Evolutionary conservation across 2,329 filamentous ascomycete species (phyloP).

Genomic region (Cladosporium sp.): DNA sequence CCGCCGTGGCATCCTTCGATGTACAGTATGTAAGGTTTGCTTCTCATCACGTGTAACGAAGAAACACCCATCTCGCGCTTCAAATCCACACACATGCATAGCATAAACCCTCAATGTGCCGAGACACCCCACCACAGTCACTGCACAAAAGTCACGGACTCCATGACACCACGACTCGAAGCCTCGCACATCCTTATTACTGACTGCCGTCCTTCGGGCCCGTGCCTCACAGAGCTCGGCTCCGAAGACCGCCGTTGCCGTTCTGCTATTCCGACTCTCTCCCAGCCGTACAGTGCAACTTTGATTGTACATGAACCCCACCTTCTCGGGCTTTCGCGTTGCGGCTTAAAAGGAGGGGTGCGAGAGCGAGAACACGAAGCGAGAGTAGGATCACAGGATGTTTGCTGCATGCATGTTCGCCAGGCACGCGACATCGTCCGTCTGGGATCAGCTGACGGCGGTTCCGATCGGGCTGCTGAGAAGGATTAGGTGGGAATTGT

Average conservation of each 20-base stretch:
- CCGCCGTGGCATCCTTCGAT: not conserved
- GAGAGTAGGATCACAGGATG: no score
- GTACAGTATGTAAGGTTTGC: not conserved
- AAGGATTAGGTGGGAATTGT: not conserved
- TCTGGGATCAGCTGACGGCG: not conserved
- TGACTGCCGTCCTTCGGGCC: not conserved
- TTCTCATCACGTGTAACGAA: not conserved
- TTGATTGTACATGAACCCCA: not conserved
- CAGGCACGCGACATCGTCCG: not conserved
- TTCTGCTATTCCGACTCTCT: not conserved
- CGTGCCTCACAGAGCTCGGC: constrained; percentile 4
- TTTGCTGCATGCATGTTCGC: not conserved
- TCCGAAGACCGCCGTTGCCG: constrained; percentile 2
- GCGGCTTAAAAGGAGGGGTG: not conserved
- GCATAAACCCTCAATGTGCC: not conserved
- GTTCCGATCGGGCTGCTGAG: not conserved
- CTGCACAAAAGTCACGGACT: not conserved
- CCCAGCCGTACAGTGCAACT: no score
- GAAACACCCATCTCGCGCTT: no score
- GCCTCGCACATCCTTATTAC: not conserved
- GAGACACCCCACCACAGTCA: not conserved
- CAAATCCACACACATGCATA: not conserved
- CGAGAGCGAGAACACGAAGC: not conserved
- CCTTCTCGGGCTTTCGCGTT: not conserved
- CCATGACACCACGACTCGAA: constrained; percentile 3